Conservation (phyloP, 768 basidiomycete species). For the Naganishia kalamii region DNA sequence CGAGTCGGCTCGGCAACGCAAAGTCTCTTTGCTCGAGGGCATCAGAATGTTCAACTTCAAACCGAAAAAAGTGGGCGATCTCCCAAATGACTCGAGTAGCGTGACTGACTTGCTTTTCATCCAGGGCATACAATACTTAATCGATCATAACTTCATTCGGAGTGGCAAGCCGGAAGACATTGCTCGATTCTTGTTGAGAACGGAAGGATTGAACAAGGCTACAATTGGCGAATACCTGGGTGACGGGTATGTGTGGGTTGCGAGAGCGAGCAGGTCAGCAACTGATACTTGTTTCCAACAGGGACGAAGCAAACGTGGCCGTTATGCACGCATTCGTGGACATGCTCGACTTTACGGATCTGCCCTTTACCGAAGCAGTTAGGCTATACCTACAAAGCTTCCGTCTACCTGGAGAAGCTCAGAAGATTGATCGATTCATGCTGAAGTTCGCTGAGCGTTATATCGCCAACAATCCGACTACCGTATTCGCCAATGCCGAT, state of each 20-base stretch:
- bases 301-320: conserved; percentile 80
- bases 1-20: conserved; percentile 92
- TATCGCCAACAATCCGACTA: conserved; percentile 76
- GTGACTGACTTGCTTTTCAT: background rate
- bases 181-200: conserved; percentile 73
- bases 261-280: background rate
- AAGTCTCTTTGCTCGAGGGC: conserved; percentile 87
- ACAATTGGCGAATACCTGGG: conserved; percentile 98
- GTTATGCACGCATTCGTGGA: conserved; percentile 98
- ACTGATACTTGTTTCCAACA: conserved; percentile 42
- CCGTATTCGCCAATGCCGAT: conserved; percentile 89
- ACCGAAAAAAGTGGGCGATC: conserved; percentile 72
- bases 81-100: background rate
- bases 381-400: conserved; percentile 88
- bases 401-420: conserved; percentile 91
- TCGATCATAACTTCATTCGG: conserved; percentile 79
- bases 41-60: conserved; percentile 98
- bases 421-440: conserved; percentile 99
- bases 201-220: conserved; percentile 87
- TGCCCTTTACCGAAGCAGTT: conserved; percentile 80
- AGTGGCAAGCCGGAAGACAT: conserved; percentile 67
- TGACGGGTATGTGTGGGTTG: conserved; percentile 66
- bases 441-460: conserved; percentile 97
- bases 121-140: conserved; percentile 80
- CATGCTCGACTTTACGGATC: conserved; percentile 72